Percentiles rank a stretch among this genome's conserved stretches.
Conservation (phyloP, 2,329 filamentous ascomycete genomes). For the Allantophomopsis lycopodina region DNA sequence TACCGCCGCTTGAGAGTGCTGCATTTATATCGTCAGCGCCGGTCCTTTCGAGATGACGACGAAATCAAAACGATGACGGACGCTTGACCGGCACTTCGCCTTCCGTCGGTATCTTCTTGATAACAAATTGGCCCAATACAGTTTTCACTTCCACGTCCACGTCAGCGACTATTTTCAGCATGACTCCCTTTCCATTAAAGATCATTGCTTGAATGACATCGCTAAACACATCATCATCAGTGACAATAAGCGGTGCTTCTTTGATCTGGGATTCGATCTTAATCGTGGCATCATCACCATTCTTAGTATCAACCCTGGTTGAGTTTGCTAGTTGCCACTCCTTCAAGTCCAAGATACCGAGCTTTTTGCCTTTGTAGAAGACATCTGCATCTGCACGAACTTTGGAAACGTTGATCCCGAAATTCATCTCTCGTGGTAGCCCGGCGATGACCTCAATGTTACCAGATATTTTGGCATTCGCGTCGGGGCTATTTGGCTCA, state of each 20-base stretch:
- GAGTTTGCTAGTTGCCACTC: conserved; percentile 82
- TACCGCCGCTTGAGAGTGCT: conserved; percentile 46
- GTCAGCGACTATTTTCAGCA: conserved; percentile 60
- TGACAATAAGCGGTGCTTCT: conserved; percentile 71
- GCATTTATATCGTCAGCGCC: conserved; percentile 17
- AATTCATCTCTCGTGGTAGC: conserved; percentile 76
- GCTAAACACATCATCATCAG: conserved; percentile 64
- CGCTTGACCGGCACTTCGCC: conserved; percentile 85
- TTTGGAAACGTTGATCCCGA: conserved; percentile 63
- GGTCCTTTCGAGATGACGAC: conserved; percentile 14
- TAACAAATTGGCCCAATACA: conserved; percentile 63
- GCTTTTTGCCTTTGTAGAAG: conserved; percentile 61
- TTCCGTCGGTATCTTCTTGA: conserved; percentile 75
- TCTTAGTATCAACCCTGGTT: conserved; percentile 44
- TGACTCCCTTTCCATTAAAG: conserved; percentile 56
- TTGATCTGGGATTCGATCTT: conserved; percentile 64
- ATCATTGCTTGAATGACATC: conserved; percentile 71
- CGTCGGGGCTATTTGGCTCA: conserved; percentile 57
- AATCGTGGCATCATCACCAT: conserved; percentile 46
- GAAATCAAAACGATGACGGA: conserved; percentile 53
- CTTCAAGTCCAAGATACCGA: conserved; percentile 66
- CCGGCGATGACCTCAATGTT: conserved; percentile 66
- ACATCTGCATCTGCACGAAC: conserved; percentile 71
- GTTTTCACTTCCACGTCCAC: conserved; percentile 78
- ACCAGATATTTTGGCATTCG: conserved; percentile 70